A percentile compares a stretch with the other conserved stretches of the same genome.
phyloP scores from a whole-genome alignment of 345 rosid species.

The Syzygium aromaticum region DNA sequence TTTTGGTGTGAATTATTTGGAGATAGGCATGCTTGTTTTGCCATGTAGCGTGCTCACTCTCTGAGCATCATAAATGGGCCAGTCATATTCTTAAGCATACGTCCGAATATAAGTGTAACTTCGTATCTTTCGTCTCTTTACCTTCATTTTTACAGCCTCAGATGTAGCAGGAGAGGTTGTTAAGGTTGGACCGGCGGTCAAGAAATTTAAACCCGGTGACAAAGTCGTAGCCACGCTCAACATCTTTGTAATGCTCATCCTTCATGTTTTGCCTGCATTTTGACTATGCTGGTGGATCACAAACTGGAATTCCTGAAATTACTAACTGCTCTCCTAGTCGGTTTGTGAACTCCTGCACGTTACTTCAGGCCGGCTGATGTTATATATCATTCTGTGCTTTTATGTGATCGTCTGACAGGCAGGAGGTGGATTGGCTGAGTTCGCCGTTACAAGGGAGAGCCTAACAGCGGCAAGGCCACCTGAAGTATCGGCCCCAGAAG shows the following conservation, averaged over 20 bases:
- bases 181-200: constrained; percentile 21
- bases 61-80: neutral
- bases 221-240: constrained; percentile 22
- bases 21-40: neutral
- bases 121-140: neutral
- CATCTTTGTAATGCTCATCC: constrained; percentile 1
- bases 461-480: constrained; percentile 41
- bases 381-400: neutral
- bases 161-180: constrained; percentile 31
- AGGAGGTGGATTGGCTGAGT: constrained; percentile 59
- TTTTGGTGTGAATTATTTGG: neutral
- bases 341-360: neutral
- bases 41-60: neutral
- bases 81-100: neutral
- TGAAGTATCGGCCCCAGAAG: constrained; percentile 63
- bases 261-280: neutral
- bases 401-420: constrained; percentile 13
- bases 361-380: neutral
- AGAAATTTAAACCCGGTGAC: constrained; percentile 20
- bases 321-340: neutral
- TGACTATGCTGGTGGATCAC: neutral
- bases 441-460: constrained; percentile 47
- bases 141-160: constrained; percentile 5
- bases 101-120: neutral
- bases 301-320: neutral